Evolutionary conservation across 306 rosid genomes (phyloP).

Genomic region (Phaseolus lunatus): DNA sequence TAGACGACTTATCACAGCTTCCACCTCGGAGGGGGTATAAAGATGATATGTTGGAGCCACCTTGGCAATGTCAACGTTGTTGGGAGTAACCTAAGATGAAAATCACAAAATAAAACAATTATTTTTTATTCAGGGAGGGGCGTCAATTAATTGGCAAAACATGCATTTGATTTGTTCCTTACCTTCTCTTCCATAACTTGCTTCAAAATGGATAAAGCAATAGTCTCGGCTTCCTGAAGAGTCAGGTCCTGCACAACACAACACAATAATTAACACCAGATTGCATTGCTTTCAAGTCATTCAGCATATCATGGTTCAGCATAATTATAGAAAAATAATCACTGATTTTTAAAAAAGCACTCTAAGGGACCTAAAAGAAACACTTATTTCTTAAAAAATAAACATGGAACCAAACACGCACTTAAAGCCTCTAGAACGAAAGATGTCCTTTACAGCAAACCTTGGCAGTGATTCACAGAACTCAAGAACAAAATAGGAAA

Average conservation of each 20-base stretch:
- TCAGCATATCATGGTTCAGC: background rate
- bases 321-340: background rate
- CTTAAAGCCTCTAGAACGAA: constrained; percentile 9
- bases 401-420: background rate
- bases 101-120: constrained; percentile 6
- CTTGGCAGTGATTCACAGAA: background rate
- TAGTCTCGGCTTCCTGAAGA: constrained; percentile 94
- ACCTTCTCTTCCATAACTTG: constrained; percentile 99
- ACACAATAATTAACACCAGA: constrained; percentile 8
- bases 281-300: constrained; percentile 26
- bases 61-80: constrained; percentile 92
- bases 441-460: background rate
- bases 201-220: constrained; percentile 95
- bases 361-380: background rate
- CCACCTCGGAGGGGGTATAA: constrained; percentile 90
- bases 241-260: constrained; percentile 80
- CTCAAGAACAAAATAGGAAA: background rate
- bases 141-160: constrained; percentile 1
- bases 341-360: background rate
- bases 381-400: background rate
- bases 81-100: constrained; percentile 82
- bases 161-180: constrained; percentile 29
- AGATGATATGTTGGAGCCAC: constrained; percentile 89
- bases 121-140: background rate
- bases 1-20: constrained; percentile 89